Evolutionary conservation across 169 alveolate genomes (phyloP).

Genomic region (Plasmodium vivax): DNA sequence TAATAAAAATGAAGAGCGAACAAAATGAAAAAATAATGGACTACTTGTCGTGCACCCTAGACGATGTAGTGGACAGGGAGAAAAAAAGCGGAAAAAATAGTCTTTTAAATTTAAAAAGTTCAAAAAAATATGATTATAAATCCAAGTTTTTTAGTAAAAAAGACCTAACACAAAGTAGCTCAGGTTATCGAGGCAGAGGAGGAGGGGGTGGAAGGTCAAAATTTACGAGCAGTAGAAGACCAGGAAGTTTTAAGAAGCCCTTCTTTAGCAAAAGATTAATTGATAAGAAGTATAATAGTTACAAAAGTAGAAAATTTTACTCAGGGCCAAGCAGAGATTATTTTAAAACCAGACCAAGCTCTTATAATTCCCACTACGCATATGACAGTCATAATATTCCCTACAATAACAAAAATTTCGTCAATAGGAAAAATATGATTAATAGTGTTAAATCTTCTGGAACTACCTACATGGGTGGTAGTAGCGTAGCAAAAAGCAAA

Average conservation of each 20-base stretch:
- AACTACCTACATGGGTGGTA: constrained; percentile 10
- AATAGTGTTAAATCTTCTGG: constrained; percentile 12
- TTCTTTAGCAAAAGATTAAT: constrained; percentile 47
- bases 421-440: constrained; percentile 2
- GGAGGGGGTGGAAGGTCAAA: constrained; percentile 34
- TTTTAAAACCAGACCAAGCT: constrained; percentile 22
- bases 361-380: constrained; percentile 25
- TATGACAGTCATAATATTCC: constrained; percentile 38
- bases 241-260: constrained; percentile 66
- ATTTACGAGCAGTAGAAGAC: constrained; percentile 26
- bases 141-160: constrained; percentile 22
- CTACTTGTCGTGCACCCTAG: constrained; percentile 66
- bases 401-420: constrained; percentile 28
- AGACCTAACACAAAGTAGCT: constrained; percentile 33
- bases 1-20: constrained; percentile 55
- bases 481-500: constrained; percentile 13
- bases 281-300: constrained; percentile 17
- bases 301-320: constrained; percentile 17
- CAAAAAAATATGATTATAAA: constrained; percentile 37
- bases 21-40: constrained; percentile 72
- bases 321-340: constrained; percentile 6
- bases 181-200: constrained; percentile 64
- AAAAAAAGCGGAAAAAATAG: constrained; percentile 63
- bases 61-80: constrained; percentile 66
- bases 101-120: constrained; percentile 11